These are phyloP conservation scores for Rhododendron ovatum DNA, from an alignment of 148 eudicot genomes.

Conservation along the genomic window DNA sequence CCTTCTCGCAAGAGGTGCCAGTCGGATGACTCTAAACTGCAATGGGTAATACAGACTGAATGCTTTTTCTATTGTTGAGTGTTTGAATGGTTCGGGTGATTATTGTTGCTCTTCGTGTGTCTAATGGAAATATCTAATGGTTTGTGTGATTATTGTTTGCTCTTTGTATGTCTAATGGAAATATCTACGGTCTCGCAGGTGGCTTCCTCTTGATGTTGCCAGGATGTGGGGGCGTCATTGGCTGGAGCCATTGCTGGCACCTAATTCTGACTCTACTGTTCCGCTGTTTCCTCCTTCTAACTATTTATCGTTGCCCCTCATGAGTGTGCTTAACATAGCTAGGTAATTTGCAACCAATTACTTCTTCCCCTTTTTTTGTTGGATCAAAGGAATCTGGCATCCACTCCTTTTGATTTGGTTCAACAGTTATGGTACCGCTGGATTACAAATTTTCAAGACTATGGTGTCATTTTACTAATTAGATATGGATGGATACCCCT, in stretches of 20 bases:
- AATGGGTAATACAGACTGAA: slow-evolving; percentile 56
- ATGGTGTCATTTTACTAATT: not conserved
- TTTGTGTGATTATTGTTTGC: not conserved
- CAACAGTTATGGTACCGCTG: not conserved
- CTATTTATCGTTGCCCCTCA: slow-evolving; percentile 81
- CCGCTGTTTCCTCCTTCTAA: slow-evolving; percentile 78
- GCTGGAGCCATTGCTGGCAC: slow-evolving; percentile 84
- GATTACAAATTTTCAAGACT: not conserved
- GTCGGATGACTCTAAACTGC: slow-evolving; percentile 85
- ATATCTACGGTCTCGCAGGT: slow-evolving; percentile 38
- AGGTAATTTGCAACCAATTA: slow-evolving; percentile 42
- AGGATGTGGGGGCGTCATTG: slow-evolving; percentile 99
- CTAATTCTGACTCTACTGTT: slow-evolving; percentile 59
- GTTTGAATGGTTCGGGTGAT: not conserved
- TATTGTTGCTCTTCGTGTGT: not conserved
- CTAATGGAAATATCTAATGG: not conserved
- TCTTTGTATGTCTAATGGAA: slow-evolving; percentile 3
- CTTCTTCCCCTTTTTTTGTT: not conserved
- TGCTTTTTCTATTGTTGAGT: not conserved
- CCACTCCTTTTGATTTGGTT: not conserved
- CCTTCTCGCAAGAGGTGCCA: slow-evolving; percentile 88
- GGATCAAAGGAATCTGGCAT: not conserved
- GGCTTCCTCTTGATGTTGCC: slow-evolving; percentile 97
- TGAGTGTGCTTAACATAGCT: slow-evolving; percentile 89
- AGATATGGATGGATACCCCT: not conserved